Evolutionary conservation across 1,284 basidiomycete species (phyloP).

Genomic region (Ustilago hordei): DNA sequence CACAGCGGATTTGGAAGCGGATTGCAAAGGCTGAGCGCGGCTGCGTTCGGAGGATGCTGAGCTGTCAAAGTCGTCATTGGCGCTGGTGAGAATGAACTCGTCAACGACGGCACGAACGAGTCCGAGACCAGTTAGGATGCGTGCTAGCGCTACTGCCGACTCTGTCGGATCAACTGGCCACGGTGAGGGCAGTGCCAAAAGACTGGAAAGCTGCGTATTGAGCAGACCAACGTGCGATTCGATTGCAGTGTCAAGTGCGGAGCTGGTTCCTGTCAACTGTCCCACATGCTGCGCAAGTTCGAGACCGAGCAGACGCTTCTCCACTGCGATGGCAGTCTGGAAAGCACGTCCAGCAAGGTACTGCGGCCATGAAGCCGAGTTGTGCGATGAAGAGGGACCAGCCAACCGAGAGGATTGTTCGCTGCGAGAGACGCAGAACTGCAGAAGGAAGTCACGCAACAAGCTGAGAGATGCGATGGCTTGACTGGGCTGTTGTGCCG

Average conservation of each 20-base stretch:
- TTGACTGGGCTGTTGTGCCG: slow-evolving; percentile 27
- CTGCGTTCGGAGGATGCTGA: slow-evolving; percentile 21
- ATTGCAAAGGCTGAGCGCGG: slow-evolving; percentile 17
- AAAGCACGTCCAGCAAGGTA: slow-evolving; percentile 53
- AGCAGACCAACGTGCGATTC: slow-evolving; percentile 39
- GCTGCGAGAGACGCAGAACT: slow-evolving; percentile 47
- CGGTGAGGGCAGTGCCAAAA: slow-evolving; percentile 35
- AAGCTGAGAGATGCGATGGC: slow-evolving; percentile 32
- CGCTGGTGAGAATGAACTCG: slow-evolving; percentile 47
- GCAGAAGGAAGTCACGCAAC: slow-evolving; percentile 56
- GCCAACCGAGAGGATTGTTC: slow-evolving; percentile 26
- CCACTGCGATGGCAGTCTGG: slow-evolving; percentile 55
- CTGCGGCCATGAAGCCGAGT: slow-evolving; percentile 43
- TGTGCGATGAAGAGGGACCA: slow-evolving; percentile 9
- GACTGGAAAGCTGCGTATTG: slow-evolving; percentile 41
- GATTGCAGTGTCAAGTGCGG: slow-evolving; percentile 28
- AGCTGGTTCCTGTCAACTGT: slow-evolving; percentile 20
- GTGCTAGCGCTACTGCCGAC: slow-evolving; percentile 21
- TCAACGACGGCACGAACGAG: slow-evolving; percentile 50
- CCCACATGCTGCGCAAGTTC: slow-evolving; percentile 49
- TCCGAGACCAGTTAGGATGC: slow-evolving; percentile 44
- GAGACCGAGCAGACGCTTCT: slow-evolving; percentile 52
- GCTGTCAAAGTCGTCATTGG: slow-evolving; percentile 43
- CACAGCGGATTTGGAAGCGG: slow-evolving; percentile 30
- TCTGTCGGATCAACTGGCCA: slow-evolving; percentile 44